Percentiles rank a stretch among this genome's conserved stretches.
Evolutionary conservation across 208 protist species (phyloP).

Genomic region (Naegleria fowleri): DNA sequence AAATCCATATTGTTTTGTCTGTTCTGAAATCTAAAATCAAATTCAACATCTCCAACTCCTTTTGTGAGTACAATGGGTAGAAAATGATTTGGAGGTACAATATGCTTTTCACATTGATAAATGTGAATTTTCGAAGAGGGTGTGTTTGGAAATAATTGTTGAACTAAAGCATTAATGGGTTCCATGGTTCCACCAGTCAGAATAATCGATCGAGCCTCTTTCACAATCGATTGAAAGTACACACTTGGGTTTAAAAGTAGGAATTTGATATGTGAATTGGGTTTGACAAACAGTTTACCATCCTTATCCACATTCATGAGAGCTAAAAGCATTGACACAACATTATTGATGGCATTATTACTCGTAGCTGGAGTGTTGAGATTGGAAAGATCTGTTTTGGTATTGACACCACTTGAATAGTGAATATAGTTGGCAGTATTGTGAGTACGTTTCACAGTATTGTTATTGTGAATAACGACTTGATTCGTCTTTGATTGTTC

Average conservation of each 20-base stretch:
- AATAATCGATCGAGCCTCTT: conserved; percentile 57
- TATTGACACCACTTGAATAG: background rate
- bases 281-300: conserved; percentile 16
- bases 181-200: conserved; percentile 85
- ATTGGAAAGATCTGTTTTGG: background rate
- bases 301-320: conserved; percentile 17
- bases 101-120: conserved; percentile 56
- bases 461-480: background rate
- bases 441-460: background rate
- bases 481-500: no score
- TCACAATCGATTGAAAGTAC: conserved; percentile 59
- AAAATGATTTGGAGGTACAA: conserved; percentile 68
- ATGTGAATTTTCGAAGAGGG: conserved; percentile 13
- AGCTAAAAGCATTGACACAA: background rate
- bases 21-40: conserved; percentile 45
- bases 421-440: background rate
- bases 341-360: background rate
- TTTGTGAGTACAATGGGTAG: conserved; percentile 50
- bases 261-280: conserved; percentile 43
- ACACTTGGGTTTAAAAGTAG: conserved; percentile 54
- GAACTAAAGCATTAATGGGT: conserved; percentile 48
- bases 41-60: conserved; percentile 34
- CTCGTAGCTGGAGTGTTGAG: background rate
- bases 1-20: background rate
- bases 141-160: background rate